Evolutionary conservation across 371 early-diverging fungal genomes (phyloP).

Genomic region (Vairimorpha apis): DNA sequence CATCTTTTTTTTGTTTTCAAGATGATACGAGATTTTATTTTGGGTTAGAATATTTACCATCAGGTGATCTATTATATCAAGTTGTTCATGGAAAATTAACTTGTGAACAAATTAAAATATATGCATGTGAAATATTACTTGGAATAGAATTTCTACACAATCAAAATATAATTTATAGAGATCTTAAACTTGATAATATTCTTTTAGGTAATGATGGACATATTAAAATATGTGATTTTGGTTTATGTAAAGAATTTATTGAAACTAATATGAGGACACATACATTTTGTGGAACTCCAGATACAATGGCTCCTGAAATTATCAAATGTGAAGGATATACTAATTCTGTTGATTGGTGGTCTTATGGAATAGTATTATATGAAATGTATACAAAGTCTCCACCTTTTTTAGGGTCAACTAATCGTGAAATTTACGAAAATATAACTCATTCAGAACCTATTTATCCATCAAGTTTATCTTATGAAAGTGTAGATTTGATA

Average conservation of each 20-base stretch:
- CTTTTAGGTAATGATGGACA: constrained; percentile 73
- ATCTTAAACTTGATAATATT: constrained; percentile 89
- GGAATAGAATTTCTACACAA: constrained; percentile 87
- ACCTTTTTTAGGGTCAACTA: constrained; percentile 66
- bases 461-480: neutral
- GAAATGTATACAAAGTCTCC: constrained; percentile 81
- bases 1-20: constrained; percentile 57
- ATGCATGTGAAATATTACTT: constrained; percentile 86
- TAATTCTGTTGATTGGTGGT: constrained; percentile 94
- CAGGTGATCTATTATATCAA: constrained; percentile 94
- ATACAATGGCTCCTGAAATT: constrained; percentile 87
- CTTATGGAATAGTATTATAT: constrained; percentile 89
- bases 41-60: constrained; percentile 63
- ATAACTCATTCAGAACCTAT: constrained; percentile 37
- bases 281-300: constrained; percentile 91
- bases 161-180: constrained; percentile 89
- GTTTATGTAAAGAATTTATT: constrained; percentile 80
- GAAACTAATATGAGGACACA: constrained; percentile 75
- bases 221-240: constrained; percentile 90
- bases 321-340: constrained; percentile 83
- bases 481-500: constrained; percentile 34
- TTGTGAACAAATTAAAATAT: constrained; percentile 87
- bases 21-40: constrained; percentile 56
- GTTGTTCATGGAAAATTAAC: constrained; percentile 87
- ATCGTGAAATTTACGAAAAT: constrained; percentile 17